phyloP scores from a whole-genome alignment of 768 basidiomycete species.

The Strobilomyces dryophilus region DNA sequence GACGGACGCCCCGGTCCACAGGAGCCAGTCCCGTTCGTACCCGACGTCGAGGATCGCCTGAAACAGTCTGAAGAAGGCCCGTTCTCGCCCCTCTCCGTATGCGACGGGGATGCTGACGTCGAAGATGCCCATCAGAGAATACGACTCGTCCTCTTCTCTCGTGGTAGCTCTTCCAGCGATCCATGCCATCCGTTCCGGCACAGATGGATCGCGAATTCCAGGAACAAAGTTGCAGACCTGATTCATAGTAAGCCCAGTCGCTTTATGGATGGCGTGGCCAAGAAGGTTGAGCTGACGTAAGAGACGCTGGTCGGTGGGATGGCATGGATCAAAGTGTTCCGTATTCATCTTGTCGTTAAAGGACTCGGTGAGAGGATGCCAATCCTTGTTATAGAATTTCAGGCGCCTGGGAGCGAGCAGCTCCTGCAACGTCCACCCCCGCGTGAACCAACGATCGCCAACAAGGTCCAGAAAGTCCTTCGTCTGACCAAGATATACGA shows the following conservation, averaged over 20 bases:
- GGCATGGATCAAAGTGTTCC: neutral
- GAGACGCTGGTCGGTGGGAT: neutral
- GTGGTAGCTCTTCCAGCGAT: slow-evolving; percentile 15
- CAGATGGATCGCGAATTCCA: neutral
- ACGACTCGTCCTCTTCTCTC: slow-evolving; percentile 14
- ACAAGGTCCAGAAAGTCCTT: neutral
- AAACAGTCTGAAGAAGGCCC: slow-evolving; percentile 11
- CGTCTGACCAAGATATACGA: slow-evolving; percentile 9
- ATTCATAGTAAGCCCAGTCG: neutral
- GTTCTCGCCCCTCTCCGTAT: slow-evolving; percentile 19
- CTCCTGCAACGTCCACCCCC: slow-evolving; percentile 4
- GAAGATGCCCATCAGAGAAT: slow-evolving; percentile 19
- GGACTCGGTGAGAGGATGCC: slow-evolving; percentile 6
- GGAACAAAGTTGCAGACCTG: neutral
- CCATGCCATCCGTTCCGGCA: slow-evolving; percentile 13
- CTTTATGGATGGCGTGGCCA: neutral
- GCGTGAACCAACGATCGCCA: slow-evolving; percentile 15
- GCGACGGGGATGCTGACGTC: slow-evolving; percentile 10
- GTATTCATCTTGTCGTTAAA: slow-evolving; percentile 2
- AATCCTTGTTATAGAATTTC: slow-evolving; percentile 11
- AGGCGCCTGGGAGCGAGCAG: slow-evolving; percentile 11
- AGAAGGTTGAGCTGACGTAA: neutral
- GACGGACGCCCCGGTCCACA: neutral
- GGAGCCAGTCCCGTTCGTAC: neutral
- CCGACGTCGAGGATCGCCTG: slow-evolving; percentile 1